phyloP scores from a whole-genome alignment of 352 stramenopile genomes.

The Pythium scleroteichum region DNA sequence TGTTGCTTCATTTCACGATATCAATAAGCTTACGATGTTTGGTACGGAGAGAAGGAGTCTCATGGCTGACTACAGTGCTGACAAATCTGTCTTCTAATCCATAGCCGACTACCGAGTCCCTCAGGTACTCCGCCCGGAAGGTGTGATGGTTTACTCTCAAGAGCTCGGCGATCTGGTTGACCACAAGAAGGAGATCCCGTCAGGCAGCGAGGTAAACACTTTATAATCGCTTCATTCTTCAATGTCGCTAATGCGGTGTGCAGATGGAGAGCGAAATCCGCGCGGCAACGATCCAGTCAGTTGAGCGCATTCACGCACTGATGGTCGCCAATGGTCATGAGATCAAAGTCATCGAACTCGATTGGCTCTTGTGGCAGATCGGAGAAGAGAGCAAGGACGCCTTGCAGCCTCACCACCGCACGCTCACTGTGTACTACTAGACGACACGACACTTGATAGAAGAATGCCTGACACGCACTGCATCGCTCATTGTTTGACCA shows the following conservation, averaged over 20 bases:
- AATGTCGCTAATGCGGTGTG: no score
- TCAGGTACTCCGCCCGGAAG: slow-evolving; percentile 70
- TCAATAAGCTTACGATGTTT: slow-evolving; percentile 89
- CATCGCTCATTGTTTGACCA: no score
- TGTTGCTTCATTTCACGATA: slow-evolving; percentile 73
- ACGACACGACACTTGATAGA: no score
- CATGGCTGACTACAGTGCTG: neutral
- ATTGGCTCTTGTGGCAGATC: slow-evolving; percentile 89
- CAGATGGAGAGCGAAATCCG: slow-evolving; percentile 86
- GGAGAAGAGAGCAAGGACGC: slow-evolving; percentile 77
- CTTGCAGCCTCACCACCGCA: slow-evolving; percentile 81
- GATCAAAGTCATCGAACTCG: slow-evolving; percentile 79
- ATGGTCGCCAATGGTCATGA: slow-evolving; percentile 35
- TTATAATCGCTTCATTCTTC: neutral
- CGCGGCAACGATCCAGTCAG: slow-evolving; percentile 79
- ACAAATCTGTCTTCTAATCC: neutral
- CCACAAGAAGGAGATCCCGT: slow-evolving; percentile 52
- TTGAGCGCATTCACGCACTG: slow-evolving; percentile 63
- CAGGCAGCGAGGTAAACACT: slow-evolving; percentile 58
- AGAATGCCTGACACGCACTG: no score
- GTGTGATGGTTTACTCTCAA: slow-evolving; percentile 63
- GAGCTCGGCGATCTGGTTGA: slow-evolving; percentile 53
- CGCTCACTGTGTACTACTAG: slow-evolving; percentile 86
- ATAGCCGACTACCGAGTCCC: slow-evolving; percentile 88
- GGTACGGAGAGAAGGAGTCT: slow-evolving; percentile 29